Evolutionary conservation across 306 rosid species (phyloP).

Genomic region (Dalbergia cultrata): DNA sequence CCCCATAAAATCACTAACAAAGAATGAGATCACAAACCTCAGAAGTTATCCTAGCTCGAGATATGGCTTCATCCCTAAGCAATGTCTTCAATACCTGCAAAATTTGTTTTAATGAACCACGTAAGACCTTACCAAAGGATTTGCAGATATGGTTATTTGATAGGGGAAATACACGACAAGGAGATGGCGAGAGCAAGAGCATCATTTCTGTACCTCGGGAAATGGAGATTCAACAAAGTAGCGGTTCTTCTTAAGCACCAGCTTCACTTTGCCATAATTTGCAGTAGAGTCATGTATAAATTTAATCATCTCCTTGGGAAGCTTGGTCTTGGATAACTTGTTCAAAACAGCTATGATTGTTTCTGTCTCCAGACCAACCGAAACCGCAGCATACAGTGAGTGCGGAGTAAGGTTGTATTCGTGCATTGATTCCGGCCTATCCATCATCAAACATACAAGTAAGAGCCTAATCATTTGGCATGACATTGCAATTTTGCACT

Average conservation of each 20-base stretch:
- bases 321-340: constrained; percentile 92
- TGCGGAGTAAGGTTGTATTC: constrained; percentile 96
- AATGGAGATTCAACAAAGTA: constrained; percentile 92
- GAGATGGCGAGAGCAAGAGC: constrained; percentile 4
- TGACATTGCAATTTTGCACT: background rate
- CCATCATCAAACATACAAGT: constrained; percentile 36
- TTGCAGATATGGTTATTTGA: background rate
- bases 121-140: constrained; percentile 30
- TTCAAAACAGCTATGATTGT: constrained; percentile 78
- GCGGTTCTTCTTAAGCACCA: constrained; percentile 91
- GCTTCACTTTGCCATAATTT: constrained; percentile 97
- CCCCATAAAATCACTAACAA: background rate
- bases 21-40: constrained; percentile 67
- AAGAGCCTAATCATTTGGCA: background rate
- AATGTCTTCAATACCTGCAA: constrained; percentile 88
- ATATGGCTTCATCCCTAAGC: constrained; percentile 80
- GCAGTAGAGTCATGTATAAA: constrained; percentile 89
- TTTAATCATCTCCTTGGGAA: constrained; percentile 93
- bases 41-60: constrained; percentile 72
- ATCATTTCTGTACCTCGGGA: constrained; percentile 69
- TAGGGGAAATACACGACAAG: constrained; percentile 1
- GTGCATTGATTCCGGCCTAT: constrained; percentile 96
- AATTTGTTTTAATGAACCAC: constrained; percentile 27
- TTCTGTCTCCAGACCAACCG: constrained; percentile 93
- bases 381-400: constrained; percentile 92